These are phyloP conservation scores for Cladobotryum mycophilum DNA, from an alignment of 2,329 filamentous ascomycete genomes.

Conservation along the genomic window DNA sequence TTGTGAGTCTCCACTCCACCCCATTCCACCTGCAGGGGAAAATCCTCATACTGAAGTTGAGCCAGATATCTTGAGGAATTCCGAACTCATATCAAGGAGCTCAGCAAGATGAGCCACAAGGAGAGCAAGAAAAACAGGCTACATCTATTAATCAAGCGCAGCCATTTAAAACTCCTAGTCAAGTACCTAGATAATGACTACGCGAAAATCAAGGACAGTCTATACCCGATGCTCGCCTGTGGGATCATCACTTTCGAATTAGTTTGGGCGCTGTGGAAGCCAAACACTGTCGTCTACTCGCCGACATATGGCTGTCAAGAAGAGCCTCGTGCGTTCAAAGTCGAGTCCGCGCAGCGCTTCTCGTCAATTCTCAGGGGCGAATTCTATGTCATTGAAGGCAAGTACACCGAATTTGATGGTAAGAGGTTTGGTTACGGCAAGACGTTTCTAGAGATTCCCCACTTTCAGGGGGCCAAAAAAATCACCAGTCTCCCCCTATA, in stretches of 20 bases:
- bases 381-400: conserved; percentile 71
- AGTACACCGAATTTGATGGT: conserved; percentile 82
- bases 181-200: conserved; percentile 80
- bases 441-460: conserved; percentile 60
- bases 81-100: conserved; percentile 53
- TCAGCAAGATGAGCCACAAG: conserved; percentile 53
- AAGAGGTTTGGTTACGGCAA: conserved; percentile 75
- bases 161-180: conserved; percentile 65
- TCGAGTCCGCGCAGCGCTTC: conserved; percentile 69
- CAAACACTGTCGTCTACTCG: conserved; percentile 71
- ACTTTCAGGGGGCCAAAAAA: conserved; percentile 75
- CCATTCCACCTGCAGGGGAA: not conserved
- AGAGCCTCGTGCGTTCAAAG: conserved; percentile 75
- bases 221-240: conserved; percentile 73
- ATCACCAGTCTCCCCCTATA: conserved; percentile 74
- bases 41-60: conserved; percentile 1
- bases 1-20: conserved; percentile 34
- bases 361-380: conserved; percentile 62
- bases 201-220: conserved; percentile 64
- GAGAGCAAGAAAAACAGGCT: conserved; percentile 57
- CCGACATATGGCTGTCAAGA: conserved; percentile 71
- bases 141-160: conserved; percentile 50
- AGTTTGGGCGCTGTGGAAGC: conserved; percentile 84
- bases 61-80: conserved; percentile 71
- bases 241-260: conserved; percentile 85